Evolutionary conservation across 306 rosid species (phyloP), one percentile per base, ranked within the genome.

Genomic region (Hippophae tibetana): DNA sequence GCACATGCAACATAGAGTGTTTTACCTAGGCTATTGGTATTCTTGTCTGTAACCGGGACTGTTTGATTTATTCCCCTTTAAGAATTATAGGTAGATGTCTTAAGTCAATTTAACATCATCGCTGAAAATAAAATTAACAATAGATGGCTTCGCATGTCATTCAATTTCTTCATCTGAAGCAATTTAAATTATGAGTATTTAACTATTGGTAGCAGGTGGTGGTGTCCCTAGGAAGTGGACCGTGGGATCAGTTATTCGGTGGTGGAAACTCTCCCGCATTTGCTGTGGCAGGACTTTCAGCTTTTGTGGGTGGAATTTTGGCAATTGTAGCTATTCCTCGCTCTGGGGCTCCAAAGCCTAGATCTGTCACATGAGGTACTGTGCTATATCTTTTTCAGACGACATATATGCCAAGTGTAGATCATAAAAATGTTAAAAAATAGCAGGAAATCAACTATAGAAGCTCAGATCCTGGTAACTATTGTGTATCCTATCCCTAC

Each of bases 201-300:
- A 58, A 52, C 77, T 70, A 74, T 79, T 70, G 71, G 45, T 58
- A 74, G 64, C 79, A 92, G 97, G 90, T 93, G 55, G 60, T 93
- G 72, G 99, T 88, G 67, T 88, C 95, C 48, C 40, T 88, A 69
- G 93, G 95, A 67, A 84, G 96, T 84, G 99, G 99, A 77, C 99
- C 96, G 43, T 93, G 97, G 99, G 95, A 88, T 93, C 95, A 93
- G 73, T 82, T 93, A 76, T 88, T 93, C 77, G 97, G 97, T 68
- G 97, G 99, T 76, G 94, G 97, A 71, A 93, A 93, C 70, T 45
- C 95, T 66, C 97, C 99, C 47, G 97, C 95, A 69, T 84, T 93
- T 65, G 95, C 79, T 46, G 89, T 92, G 72, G 95, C 88, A 59
- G 87, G 89, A 65, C 62, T 69, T 86, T 82, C 99, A 72, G 89